Conservation (phyloP, 2,329 filamentous ascomycete species). For the Pezicula radicicola region DNA sequence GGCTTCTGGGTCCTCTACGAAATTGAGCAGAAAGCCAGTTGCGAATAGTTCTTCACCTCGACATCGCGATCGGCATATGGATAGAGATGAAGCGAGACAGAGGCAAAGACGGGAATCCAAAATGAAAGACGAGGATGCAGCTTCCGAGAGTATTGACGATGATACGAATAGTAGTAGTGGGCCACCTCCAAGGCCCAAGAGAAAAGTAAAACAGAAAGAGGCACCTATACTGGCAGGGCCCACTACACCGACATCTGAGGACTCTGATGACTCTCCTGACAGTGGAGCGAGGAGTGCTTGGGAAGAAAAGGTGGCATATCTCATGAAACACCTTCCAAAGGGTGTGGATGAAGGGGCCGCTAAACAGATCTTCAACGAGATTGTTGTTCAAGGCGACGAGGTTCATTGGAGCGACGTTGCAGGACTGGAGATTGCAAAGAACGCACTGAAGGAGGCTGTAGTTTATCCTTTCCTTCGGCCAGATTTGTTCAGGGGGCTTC, state of each 20-base stretch:
- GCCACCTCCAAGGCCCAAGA: conserved; percentile 17
- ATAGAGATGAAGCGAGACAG: conserved; percentile 20
- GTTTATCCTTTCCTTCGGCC: conserved; percentile 96
- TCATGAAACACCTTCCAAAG: conserved; percentile 75
- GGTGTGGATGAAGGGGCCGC: conserved; percentile 82
- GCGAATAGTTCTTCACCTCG: conserved; percentile 30
- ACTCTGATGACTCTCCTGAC: conserved; percentile 30
- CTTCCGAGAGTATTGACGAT: conserved; percentile 28
- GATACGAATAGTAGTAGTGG: conserved; percentile 24
- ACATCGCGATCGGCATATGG: conserved; percentile 21
- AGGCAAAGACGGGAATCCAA: conserved; percentile 16
- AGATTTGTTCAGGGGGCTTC: conserved; percentile 91
- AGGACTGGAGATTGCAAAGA: conserved; percentile 86
- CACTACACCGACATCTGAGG: conserved; percentile 44
- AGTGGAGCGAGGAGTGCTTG: conserved; percentile 47
- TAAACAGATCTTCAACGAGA: conserved; percentile 92
- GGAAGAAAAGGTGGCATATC: conserved; percentile 57
- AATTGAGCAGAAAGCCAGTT: conserved; percentile 29
- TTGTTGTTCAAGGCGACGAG: conserved; percentile 90
- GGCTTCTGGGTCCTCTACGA: conserved; percentile 7
- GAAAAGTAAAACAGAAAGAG: conserved; percentile 30
- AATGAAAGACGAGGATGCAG: conserved; percentile 21
- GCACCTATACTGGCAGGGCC: conserved; percentile 30
- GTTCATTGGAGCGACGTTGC: conserved; percentile 95
- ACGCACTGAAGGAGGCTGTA: conserved; percentile 88